Percentiles rank a stretch among this genome's conserved stretches.
phyloP scores from a whole-genome alignment of 805 yeast genomes.

The Pichia rugopelliculosa region DNA sequence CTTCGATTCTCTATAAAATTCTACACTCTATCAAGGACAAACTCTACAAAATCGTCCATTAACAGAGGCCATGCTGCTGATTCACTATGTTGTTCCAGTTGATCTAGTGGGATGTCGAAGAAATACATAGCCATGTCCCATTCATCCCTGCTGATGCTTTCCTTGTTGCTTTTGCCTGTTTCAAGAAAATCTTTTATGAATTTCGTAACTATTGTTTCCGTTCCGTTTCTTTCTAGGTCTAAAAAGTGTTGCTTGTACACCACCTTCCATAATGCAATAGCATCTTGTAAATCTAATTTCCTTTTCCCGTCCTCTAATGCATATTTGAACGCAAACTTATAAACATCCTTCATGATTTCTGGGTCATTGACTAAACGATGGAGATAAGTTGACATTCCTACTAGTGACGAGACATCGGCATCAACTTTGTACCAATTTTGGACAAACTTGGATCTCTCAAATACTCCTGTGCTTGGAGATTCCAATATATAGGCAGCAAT shows the following conservation, averaged over 20 bases:
- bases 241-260: constrained; percentile 27
- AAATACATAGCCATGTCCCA: constrained; percentile 60
- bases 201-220: constrained; percentile 20
- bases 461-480: constrained; percentile 60
- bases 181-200: constrained; percentile 51
- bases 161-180: constrained; percentile 30
- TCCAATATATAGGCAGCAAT: constrained; percentile 63
- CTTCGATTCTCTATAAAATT: background rate
- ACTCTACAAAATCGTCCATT: constrained; percentile 76
- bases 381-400: constrained; percentile 16
- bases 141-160: constrained; percentile 58
- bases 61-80: constrained; percentile 89
- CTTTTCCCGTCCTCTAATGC: constrained; percentile 55
- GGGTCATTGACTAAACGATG: constrained; percentile 29
- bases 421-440: constrained; percentile 45
- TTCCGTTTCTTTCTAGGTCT: constrained; percentile 19
- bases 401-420: constrained; percentile 10
- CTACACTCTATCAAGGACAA: background rate
- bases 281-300: constrained; percentile 49
- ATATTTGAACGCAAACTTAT: constrained; percentile 64
- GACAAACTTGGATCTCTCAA: constrained; percentile 43
- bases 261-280: constrained; percentile 71
- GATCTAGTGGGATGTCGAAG: constrained; percentile 4
- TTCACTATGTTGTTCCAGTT: constrained; percentile 58
- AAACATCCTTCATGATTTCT: constrained; percentile 47